A percentile compares a stretch with the other conserved stretches of the same genome.
Conservation (phyloP, 2,329 filamentous ascomycete species). For the Fusarium lyarnte region DNA sequence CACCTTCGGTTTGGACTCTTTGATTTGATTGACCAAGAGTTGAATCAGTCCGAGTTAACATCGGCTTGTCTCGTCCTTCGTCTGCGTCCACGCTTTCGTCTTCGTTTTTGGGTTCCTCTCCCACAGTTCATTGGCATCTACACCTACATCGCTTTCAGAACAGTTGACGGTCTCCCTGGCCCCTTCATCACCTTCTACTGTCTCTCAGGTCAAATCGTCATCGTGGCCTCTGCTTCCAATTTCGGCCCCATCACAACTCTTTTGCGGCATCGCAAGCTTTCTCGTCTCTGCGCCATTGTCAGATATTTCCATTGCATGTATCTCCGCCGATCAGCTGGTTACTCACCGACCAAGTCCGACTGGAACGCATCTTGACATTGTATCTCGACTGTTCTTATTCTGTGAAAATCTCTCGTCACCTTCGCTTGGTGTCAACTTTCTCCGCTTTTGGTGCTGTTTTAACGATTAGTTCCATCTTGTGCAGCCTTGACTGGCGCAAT, state of each 20-base stretch:
- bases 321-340: conserved; percentile 25
- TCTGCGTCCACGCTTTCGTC: neutral
- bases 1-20: conserved; percentile 26
- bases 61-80: conserved; percentile 12
- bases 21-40: neutral
- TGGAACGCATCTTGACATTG: conserved; percentile 27
- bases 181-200: neutral
- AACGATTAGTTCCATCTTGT: conserved; percentile 3
- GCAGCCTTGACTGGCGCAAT: conserved; percentile 16
- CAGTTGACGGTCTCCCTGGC: conserved; percentile 2
- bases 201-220: neutral
- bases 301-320: conserved; percentile 31
- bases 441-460: conserved; percentile 29
- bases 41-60: neutral
- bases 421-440: neutral
- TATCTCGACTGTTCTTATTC: conserved; percentile 7
- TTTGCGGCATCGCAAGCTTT: conserved; percentile 23
- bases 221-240: conserved; percentile 1
- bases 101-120: conserved; percentile 15
- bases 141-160: conserved; percentile 13
- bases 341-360: conserved; percentile 5
- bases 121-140: conserved; percentile 21
- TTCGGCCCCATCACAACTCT: neutral
- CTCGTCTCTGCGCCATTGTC: conserved; percentile 12
- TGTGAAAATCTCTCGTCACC: conserved; percentile 9